These are phyloP conservation scores for Dothistroma pini DNA, from an alignment of 2,329 filamentous ascomycete genomes.

Conservation along the genomic window DNA sequence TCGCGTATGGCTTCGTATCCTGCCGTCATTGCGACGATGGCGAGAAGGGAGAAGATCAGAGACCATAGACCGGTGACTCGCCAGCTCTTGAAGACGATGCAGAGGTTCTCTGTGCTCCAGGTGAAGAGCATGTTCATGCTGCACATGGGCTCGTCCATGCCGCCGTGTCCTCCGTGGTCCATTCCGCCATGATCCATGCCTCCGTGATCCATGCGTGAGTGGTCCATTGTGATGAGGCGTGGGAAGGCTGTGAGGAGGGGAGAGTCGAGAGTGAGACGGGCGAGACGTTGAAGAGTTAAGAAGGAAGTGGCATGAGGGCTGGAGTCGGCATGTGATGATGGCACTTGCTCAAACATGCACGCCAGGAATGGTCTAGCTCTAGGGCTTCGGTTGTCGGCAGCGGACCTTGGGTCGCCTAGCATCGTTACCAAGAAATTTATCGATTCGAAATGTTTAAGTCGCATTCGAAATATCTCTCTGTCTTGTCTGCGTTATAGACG, in stretches of 20 bases:
- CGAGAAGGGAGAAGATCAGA: conserved; percentile 77
- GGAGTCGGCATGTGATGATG: not conserved
- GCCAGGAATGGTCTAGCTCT: not conserved
- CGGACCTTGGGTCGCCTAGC: not conserved
- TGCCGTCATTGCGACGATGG: conserved; percentile 77
- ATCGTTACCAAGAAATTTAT: conserved; percentile 31
- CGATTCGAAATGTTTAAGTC: not conserved
- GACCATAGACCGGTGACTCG: conserved; percentile 70
- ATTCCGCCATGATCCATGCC: conserved; percentile 56
- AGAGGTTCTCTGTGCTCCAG: conserved; percentile 89
- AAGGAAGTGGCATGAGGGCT: conserved; percentile 1
- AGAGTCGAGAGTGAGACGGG: not conserved
- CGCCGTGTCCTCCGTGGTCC: conserved; percentile 42
- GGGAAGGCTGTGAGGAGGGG: not conserved
- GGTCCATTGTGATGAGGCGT: conserved; percentile 15
- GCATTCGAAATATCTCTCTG: not conserved
- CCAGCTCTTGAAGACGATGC: conserved; percentile 93
- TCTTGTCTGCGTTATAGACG: not conserved
- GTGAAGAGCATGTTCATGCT: conserved; percentile 95
- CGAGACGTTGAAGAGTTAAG: not conserved
- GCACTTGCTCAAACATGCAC: conserved; percentile 4
- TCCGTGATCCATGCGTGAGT: conserved; percentile 25
- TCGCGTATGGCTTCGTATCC: conserved; percentile 89
- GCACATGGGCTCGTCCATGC: conserved; percentile 54
- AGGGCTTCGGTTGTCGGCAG: not conserved